A percentile compares a stretch with the other conserved stretches of the same genome.
phyloP scores from a whole-genome alignment of 148 eudicot species.

The Amaranthus cruentus region DNA sequence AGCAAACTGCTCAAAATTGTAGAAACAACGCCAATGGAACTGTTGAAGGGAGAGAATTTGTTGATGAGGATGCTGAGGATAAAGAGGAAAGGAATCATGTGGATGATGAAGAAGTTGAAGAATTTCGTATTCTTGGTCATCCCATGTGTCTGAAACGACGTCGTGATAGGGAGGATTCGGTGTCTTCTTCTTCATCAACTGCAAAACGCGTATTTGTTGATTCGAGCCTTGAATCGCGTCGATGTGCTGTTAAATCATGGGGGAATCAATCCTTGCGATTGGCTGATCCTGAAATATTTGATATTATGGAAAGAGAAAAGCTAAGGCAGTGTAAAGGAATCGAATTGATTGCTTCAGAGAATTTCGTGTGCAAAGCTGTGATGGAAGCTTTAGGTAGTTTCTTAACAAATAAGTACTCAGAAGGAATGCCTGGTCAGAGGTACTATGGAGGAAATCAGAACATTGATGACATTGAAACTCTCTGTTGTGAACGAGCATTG shows the following conservation, averaged over 20 bases:
- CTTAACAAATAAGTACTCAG: conserved; percentile 83
- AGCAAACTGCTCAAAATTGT: conserved; percentile 34
- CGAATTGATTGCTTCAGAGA: conserved; percentile 90
- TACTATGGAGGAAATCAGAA: conserved; percentile 82
- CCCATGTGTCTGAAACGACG: conserved; percentile 70
- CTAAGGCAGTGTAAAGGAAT: conserved; percentile 69
- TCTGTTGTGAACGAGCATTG: conserved; percentile 77
- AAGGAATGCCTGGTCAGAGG: conserved; percentile 87
- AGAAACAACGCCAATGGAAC: conserved; percentile 8
- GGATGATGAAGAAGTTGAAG: conserved; percentile 44
- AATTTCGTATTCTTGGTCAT: conserved; percentile 72
- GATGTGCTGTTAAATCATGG: conserved; percentile 53
- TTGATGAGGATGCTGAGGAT: conserved; percentile 21
- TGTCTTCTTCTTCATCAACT: conserved; percentile 34
- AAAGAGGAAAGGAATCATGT: conserved; percentile 25
- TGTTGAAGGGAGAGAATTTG: conserved; percentile 23
- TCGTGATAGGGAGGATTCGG: conserved; percentile 61
- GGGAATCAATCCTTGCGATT: conserved; percentile 51
- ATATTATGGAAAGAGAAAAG: conserved; percentile 76
- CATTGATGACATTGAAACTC: conserved; percentile 75
- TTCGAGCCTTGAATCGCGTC: conserved; percentile 47
- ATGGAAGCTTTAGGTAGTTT: conserved; percentile 87
- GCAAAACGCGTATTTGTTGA: conserved; percentile 36
- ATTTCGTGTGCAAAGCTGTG: conserved; percentile 83
- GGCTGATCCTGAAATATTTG: conserved; percentile 77